A percentile compares a stretch with the other conserved stretches of the same genome.
Evolutionary conservation across 306 rosid species (phyloP).

Genomic region (Cucumis cinereus): DNA sequence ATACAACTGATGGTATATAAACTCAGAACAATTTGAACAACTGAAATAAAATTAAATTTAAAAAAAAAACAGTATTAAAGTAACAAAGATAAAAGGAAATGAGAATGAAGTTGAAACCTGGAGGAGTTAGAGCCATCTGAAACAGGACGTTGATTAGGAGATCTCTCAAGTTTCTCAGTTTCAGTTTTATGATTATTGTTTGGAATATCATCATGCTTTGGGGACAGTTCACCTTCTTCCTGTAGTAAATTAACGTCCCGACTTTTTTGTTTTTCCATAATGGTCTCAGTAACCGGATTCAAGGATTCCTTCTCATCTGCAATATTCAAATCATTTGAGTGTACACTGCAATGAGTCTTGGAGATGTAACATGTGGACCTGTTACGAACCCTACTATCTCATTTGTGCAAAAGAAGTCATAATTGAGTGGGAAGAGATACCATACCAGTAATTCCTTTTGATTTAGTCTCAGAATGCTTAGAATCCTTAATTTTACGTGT

Average conservation of each 20-base stretch:
- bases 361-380: neutral
- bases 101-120: slow-evolving; percentile 37
- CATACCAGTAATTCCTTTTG: slow-evolving; percentile 30
- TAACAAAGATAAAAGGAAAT: neutral
- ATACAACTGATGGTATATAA: neutral
- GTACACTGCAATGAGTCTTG: slow-evolving; percentile 10
- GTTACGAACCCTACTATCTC: neutral
- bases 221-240: slow-evolving; percentile 83
- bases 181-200: slow-evolving; percentile 42
- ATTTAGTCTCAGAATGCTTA: slow-evolving; percentile 28
- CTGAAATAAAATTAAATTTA: neutral
- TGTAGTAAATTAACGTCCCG: slow-evolving; percentile 32
- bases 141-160: slow-evolving; percentile 25
- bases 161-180: slow-evolving; percentile 26
- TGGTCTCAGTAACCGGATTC: slow-evolving; percentile 13
- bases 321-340: slow-evolving; percentile 21
- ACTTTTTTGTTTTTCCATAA: slow-evolving; percentile 24
- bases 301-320: slow-evolving; percentile 39
- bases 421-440: neutral
- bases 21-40: neutral
- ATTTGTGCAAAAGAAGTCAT: neutral
- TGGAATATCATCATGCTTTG: slow-evolving; percentile 36
- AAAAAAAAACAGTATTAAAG: neutral
- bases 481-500: slow-evolving; percentile 20
- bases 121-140: slow-evolving; percentile 48